Evolutionary conservation across 768 basidiomycete genomes (phyloP), one percentile per base, ranked within the genome.

Genomic region (Nidularia sp.): DNA sequence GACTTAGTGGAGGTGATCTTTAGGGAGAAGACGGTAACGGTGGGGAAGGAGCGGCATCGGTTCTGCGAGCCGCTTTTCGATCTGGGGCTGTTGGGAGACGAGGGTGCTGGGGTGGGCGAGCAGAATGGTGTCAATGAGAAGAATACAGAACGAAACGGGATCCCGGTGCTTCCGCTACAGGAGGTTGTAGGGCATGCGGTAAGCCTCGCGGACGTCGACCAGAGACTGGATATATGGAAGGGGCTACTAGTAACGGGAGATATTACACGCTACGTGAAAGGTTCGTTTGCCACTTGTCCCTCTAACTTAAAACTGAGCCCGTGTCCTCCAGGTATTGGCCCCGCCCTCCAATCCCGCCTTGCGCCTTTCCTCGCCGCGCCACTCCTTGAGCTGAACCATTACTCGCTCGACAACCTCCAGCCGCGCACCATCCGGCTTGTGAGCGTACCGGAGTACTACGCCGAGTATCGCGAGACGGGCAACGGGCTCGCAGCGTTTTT

Each of bases 41-140:
- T 96, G 34, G 93, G 93, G 13, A 90, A 89, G 64, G 91, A 93
- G 62, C 78, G 93, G 34, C 93, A 97, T 73, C 77, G 90, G 39
- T 90, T 94, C 69, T 93, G 90, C 64, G 94, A 96, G 65, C 91
- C 93, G 5, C 74, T 97, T 29, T 94, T 93, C 57, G 86, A 93
- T 62, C 86, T 87, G 2, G 71, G 66, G 3, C 60, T 91, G 41
- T 66, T 91, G 52, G 68, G 70, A 1, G 69, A 68, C 15, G 51
- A 78, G 10, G 55, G 65, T 5, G 67, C 66, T 1, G 51, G 60
- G 2, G 15, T 41, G 10, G 10, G 10, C 10, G 39, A 41, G 6
- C 55, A 66, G 1, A 53, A 62, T 18, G 49, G 61, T 13, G 64
- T 64, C 53, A 50, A 57, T 45, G 58, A 55, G 35, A 57, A 57